Evolutionary conservation across 2,329 filamentous ascomycete genomes (phyloP).

Genomic region (Epicoccum nigrum): DNA sequence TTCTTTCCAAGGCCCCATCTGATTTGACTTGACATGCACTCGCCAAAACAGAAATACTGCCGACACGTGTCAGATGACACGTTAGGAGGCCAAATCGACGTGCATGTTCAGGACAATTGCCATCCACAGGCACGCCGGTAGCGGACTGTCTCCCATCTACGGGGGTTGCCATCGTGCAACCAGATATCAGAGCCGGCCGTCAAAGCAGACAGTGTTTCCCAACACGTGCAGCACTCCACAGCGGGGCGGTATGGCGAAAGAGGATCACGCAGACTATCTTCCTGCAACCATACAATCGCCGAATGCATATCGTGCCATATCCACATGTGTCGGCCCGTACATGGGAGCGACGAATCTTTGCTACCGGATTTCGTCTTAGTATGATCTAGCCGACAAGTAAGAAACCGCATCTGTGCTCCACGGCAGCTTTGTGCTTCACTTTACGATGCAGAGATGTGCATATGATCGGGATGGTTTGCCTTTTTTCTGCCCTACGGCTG

Average conservation of each 20-base stretch:
- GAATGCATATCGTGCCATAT: slow-evolving; percentile 3
- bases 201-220: neutral
- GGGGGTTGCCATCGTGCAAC: neutral
- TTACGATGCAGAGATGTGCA: neutral
- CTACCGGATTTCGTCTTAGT: neutral
- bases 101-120: no score
- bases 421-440: neutral
- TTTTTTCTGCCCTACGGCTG: neutral
- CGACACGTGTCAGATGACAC: neutral
- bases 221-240: neutral
- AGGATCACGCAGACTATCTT: slow-evolving; percentile 6
- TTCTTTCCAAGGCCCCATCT: neutral
- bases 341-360: slow-evolving; percentile 19
- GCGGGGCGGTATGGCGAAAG: neutral
- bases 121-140: no score
- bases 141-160: no score
- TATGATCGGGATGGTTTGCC: neutral
- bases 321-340: slow-evolving; percentile 18
- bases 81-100: neutral
- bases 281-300: slow-evolving; percentile 4
- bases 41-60: neutral
- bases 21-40: neutral
- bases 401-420: neutral
- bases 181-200: neutral
- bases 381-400: slow-evolving; percentile 2